Evolutionary conservation across 768 basidiomycete genomes (phyloP).

Genomic region (Tulasnella sp.): DNA sequence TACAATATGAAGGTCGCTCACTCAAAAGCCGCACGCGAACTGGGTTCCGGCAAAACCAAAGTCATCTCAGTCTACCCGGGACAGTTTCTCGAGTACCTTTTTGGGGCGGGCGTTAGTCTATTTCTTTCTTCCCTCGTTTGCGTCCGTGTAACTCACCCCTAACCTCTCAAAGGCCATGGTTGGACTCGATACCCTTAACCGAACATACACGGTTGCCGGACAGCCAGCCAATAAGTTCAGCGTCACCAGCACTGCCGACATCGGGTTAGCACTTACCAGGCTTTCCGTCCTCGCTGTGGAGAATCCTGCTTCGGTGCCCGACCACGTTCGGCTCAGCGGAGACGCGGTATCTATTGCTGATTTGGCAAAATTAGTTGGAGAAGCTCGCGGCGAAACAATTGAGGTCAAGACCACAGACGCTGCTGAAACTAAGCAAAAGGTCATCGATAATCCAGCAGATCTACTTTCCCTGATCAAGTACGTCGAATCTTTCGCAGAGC

Average conservation of each 20-base stretch:
- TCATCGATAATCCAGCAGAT: neutral
- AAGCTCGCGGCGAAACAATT: neutral
- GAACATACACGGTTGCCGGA: constrained; percentile 1
- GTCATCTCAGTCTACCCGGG: constrained; percentile 4
- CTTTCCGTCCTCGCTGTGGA: neutral
- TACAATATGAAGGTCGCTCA: neutral
- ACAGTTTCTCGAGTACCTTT: neutral
- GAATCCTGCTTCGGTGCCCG: constrained; percentile 5
- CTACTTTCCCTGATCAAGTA: neutral
- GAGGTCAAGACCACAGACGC: neutral
- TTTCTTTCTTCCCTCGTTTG: neutral
- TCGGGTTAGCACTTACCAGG: neutral
- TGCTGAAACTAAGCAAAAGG: neutral
- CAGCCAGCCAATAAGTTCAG: neutral
- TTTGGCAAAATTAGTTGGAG: neutral
- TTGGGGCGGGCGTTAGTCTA: neutral
- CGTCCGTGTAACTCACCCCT: neutral
- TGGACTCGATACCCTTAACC: constrained; percentile 8
- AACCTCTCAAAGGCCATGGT: neutral
- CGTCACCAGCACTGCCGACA: constrained; percentile 1
- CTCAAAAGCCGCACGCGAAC: neutral
- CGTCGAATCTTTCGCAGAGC: neutral
- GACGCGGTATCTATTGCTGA: neutral
- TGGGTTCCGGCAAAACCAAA: neutral
- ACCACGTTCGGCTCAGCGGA: constrained; percentile 3